A percentile compares a stretch with the other conserved stretches of the same genome.
Conservation (phyloP, 129 eudicot genomes). For the Centaurea solstitialis region DNA sequence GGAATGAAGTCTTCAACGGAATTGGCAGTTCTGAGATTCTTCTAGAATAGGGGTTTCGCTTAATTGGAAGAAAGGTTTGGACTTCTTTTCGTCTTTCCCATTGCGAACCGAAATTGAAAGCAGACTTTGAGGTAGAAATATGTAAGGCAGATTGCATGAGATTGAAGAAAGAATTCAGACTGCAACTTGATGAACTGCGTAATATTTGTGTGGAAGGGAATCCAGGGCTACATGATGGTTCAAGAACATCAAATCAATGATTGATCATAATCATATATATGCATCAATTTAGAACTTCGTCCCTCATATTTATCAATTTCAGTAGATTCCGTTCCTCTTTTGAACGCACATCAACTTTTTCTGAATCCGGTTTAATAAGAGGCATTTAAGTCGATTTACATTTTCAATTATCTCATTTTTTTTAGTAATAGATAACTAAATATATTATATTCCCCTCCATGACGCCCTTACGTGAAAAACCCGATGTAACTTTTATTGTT, state of each 20-base stretch:
- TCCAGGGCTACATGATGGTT: not conserved
- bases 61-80: constrained; percentile 20
- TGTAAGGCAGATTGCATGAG: constrained; percentile 46
- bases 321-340: too few species aligned
- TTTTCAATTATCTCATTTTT: too few species aligned
- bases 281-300: not conserved
- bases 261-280: not conserved
- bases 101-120: constrained; percentile 17
- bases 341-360: too few species aligned
- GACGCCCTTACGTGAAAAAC: too few species aligned
- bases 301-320: too few species aligned
- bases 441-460: too few species aligned
- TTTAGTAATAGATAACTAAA: too few species aligned
- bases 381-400: too few species aligned
- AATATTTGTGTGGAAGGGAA: constrained; percentile 12
- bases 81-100: constrained; percentile 20
- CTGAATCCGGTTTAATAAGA: too few species aligned
- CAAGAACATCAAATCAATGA: not conserved
- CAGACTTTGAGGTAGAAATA: constrained; percentile 30
- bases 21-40: constrained; percentile 42
- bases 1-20: constrained; percentile 40
- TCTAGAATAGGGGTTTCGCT: constrained; percentile 33
- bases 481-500: too few species aligned
- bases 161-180: not conserved
- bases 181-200: not conserved